These are phyloP conservation scores for Excoecaria cochinchinensis DNA, from an alignment of 345 rosid species.

Conservation along the genomic window DNA sequence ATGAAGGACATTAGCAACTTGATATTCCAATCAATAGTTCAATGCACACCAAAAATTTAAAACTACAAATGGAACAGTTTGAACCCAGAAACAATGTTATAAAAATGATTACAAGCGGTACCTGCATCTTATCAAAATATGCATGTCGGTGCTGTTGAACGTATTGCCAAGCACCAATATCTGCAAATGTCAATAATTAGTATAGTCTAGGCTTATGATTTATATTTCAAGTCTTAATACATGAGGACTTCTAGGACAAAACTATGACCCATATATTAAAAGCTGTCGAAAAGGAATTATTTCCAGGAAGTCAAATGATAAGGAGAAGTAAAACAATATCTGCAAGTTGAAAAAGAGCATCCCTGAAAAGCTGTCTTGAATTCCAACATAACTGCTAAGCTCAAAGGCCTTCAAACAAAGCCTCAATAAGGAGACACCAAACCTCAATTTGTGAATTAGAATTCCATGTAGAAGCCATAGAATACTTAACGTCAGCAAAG, in stretches of 20 bases:
- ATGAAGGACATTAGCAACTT: neutral
- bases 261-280: neutral
- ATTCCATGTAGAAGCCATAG: neutral
- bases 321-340: neutral
- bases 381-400: neutral
- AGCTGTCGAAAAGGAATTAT: neutral
- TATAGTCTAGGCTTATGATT: neutral
- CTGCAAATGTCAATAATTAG: constrained; percentile 35
- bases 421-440: neutral
- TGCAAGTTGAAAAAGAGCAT: neutral
- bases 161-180: constrained; percentile 86
- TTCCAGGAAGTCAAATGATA: neutral
- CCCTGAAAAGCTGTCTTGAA: neutral
- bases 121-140: constrained; percentile 95
- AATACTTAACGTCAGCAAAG: neutral
- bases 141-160: constrained; percentile 83
- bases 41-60: neutral
- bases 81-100: neutral
- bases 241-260: neutral
- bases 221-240: neutral
- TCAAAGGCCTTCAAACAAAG: neutral
- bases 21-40: neutral
- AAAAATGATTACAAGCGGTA: constrained; percentile 16
- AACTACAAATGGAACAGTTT: neutral
- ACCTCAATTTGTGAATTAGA: neutral